These are phyloP conservation scores for Lophiostoma macrostomum DNA, from an alignment of 495 filamentous ascomycete genomes.

Conservation along the genomic window DNA sequence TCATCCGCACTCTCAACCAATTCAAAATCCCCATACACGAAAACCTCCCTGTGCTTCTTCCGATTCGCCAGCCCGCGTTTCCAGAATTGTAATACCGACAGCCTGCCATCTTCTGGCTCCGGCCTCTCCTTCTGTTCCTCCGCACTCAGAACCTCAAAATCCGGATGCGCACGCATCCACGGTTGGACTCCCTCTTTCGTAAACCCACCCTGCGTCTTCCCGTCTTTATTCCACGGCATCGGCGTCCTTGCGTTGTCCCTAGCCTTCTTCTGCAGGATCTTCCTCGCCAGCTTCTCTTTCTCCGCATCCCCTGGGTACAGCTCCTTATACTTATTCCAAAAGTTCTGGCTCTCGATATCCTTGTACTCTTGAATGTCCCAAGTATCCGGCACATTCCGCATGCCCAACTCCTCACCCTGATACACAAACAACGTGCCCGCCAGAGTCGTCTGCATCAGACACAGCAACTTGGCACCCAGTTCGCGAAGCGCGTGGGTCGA, in stretches of 20 bases:
- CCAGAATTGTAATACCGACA: conserved; percentile 48
- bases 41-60: conserved; percentile 44
- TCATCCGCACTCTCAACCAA: conserved; percentile 39
- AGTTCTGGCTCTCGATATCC: conserved; percentile 53
- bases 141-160: conserved; percentile 40
- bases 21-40: conserved; percentile 48
- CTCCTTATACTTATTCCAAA: conserved; percentile 45
- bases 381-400: conserved; percentile 49
- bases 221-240: conserved; percentile 38
- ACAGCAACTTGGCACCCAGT: conserved; percentile 51
- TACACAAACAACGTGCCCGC: conserved; percentile 55
- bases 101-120: conserved; percentile 21
- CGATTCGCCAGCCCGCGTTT: conserved; percentile 41
- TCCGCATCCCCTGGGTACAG: conserved; percentile 32
- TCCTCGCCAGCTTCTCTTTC: conserved; percentile 27
- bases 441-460: conserved; percentile 51
- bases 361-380: conserved; percentile 52
- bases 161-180: conserved; percentile 44
- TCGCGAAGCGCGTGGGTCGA: conserved; percentile 46
- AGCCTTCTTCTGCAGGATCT: conserved; percentile 37
- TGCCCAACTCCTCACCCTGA: conserved; percentile 58
- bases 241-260: conserved; percentile 44
- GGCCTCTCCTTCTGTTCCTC: conserved; percentile 28
- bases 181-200: conserved; percentile 32
- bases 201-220: conserved; percentile 38